phyloP scores from a whole-genome alignment of 2,329 filamentous ascomycete genomes.

The Exophiala mesophila region DNA sequence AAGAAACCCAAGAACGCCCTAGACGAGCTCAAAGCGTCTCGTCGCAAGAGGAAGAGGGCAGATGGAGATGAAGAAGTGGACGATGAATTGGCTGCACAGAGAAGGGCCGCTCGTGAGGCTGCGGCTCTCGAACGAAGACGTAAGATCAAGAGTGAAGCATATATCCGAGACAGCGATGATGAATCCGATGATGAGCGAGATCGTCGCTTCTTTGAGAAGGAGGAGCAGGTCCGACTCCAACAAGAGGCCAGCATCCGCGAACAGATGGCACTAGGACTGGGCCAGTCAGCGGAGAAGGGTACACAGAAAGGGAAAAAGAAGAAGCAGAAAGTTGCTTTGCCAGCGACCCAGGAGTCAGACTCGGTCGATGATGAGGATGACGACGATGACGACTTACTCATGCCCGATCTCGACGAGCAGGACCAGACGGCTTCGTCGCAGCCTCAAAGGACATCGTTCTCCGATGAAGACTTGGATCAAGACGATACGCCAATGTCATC shows the following conservation, averaged over 20 bases:
- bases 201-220: slow-evolving; percentile 69
- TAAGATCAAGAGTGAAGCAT: slow-evolving; percentile 79
- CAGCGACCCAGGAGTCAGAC: slow-evolving; percentile 7
- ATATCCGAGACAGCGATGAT: slow-evolving; percentile 79
- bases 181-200: slow-evolving; percentile 76
- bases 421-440: slow-evolving; percentile 17
- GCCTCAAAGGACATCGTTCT: slow-evolving; percentile 9
- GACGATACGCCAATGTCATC: slow-evolving; percentile 30
- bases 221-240: slow-evolving; percentile 61
- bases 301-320: slow-evolving; percentile 4
- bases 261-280: slow-evolving; percentile 37
- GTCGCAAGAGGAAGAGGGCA: slow-evolving; percentile 48
- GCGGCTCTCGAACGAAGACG: slow-evolving; percentile 70
- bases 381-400: slow-evolving; percentile 22
- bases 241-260: slow-evolving; percentile 48
- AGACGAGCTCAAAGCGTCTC: slow-evolving; percentile 56
- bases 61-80: slow-evolving; percentile 50
- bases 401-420: slow-evolving; percentile 12
- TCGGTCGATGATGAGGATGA: slow-evolving; percentile 19
- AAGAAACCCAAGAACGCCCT: slow-evolving; percentile 44
- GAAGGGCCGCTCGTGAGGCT: slow-evolving; percentile 57
- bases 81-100: slow-evolving; percentile 55
- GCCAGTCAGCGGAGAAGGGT: slow-evolving; percentile 3
- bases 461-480: slow-evolving; percentile 24
- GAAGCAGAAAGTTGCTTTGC: slow-evolving; percentile 3